Evolutionary conservation across 495 filamentous ascomycete species (phyloP), one percentile per base, ranked within the genome.

Genomic region (Viridothelium virens): DNA sequence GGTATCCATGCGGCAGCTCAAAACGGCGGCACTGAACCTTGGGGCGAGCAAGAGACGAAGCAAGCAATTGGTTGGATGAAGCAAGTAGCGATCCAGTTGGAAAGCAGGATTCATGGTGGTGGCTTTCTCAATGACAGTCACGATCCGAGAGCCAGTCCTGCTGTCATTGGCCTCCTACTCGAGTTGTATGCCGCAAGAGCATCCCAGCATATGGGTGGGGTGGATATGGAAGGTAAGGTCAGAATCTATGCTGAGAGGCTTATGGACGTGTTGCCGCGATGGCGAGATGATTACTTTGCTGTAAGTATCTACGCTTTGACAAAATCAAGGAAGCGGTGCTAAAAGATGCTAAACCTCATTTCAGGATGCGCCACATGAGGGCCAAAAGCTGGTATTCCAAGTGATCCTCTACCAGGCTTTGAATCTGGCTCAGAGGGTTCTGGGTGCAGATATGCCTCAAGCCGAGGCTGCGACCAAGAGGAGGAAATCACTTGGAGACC

Each of bases 191-290:
- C 77, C 10, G 67, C 72, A 48, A 44, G 67, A 18, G 76, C 72
- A 18, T 68, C 66, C 48, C 74, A 65, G 61, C 67, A 72, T 48
- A 46, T 64, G 14, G 71, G 66, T 16, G 75, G 71, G 0, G 63
- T 70, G 46, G 78, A 80, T 62, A 65, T 38, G 46, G 76, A 76
- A 63, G 74, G 71, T 11, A 76, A 74, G 61, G 78, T 79, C 5
- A 65, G 53, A 46, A 73, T 56, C 39, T 80, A 80, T 64, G 69
- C 74, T 18, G 63, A 69, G 63, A 63, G 75, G 38, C 59, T 79
- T 47, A 71, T 75, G 68, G 63, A 36, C 36, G 53, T 36, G 10
- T 36, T 59, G 31, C 53, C 25, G 7, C 5, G 11, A 9, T 59
- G 53, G 53, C 3, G 9, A 18, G 11, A 36, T 10, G 53, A 59